A percentile compares a stretch with the other conserved stretches of the same genome.
These are phyloP conservation scores for Letharia lupina DNA, from an alignment of 495 filamentous ascomycete species.

Conservation along the genomic window DNA sequence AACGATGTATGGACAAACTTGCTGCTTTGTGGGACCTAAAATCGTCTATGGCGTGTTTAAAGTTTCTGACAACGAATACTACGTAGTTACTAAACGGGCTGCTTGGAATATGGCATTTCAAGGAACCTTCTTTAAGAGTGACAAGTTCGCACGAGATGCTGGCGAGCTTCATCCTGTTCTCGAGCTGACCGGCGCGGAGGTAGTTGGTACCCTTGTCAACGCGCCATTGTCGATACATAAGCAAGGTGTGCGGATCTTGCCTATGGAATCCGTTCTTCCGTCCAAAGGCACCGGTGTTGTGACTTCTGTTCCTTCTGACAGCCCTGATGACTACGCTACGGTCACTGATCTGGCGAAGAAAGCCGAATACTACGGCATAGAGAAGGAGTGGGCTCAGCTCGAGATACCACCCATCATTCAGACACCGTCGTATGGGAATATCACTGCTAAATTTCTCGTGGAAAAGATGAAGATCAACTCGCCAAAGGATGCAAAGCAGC, in stretches of 20 bases:
- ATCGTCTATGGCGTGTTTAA: constrained; percentile 88
- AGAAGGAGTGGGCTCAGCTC: constrained; percentile 91
- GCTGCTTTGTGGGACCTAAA: constrained; percentile 89
- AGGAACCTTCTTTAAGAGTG: constrained; percentile 67
- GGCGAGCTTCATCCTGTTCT: constrained; percentile 46
- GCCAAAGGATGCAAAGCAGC: constrained; percentile 83
- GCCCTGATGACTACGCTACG: constrained; percentile 91
- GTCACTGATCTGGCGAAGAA: constrained; percentile 85
- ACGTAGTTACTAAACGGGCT: constrained; percentile 73
- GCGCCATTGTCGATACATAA: constrained; percentile 87
- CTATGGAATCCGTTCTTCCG: constrained; percentile 87
- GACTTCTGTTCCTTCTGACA: constrained; percentile 89
- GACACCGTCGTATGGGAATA: constrained; percentile 80
- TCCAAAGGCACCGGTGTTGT: constrained; percentile 96
- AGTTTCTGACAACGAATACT: constrained; percentile 74
- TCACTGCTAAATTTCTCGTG: constrained; percentile 73
- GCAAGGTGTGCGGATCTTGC: constrained; percentile 74
- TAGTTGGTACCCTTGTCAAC: constrained; percentile 76
- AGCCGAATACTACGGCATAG: constrained; percentile 92
- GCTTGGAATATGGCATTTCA: constrained; percentile 97
- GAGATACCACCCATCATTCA: constrained; percentile 83
- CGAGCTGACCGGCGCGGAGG: constrained; percentile 64
- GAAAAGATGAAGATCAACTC: constrained; percentile 94
- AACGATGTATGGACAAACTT: constrained; percentile 97
- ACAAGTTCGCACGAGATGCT: constrained; percentile 58